These are phyloP conservation scores for Aspergillus steynii DNA, from an alignment of 495 filamentous ascomycete species.

Conservation along the genomic window DNA sequence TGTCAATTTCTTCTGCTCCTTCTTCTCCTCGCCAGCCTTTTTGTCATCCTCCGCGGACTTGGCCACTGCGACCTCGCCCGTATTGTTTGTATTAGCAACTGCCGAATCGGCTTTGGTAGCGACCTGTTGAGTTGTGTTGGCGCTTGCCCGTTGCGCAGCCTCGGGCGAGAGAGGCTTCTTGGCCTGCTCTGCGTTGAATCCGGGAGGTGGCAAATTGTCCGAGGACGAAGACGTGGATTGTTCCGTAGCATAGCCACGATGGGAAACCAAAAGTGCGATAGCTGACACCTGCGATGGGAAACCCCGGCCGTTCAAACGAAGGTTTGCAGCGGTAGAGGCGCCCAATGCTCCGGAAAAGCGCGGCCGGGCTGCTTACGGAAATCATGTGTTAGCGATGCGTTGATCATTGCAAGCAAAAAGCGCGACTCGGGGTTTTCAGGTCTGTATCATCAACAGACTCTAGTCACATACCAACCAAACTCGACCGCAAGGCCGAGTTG, in stretches of 20 bases:
- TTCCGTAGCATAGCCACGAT: constrained; percentile 70
- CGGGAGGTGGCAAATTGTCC: constrained; percentile 77
- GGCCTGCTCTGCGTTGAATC: constrained; percentile 87
- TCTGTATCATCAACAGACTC: background rate
- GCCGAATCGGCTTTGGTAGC: constrained; percentile 41
- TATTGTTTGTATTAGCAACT: constrained; percentile 22
- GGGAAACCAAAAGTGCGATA: constrained; percentile 65
- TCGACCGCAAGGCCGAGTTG: constrained; percentile 36
- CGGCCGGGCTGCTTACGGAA: constrained; percentile 31
- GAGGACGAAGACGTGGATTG: constrained; percentile 57
- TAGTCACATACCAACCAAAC: constrained; percentile 30
- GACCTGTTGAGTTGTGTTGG: constrained; percentile 23
- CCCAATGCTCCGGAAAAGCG: constrained; percentile 38
- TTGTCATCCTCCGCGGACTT: constrained; percentile 50
- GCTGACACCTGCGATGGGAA: constrained; percentile 62
- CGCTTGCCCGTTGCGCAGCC: constrained; percentile 26
- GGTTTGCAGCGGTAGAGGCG: constrained; percentile 45
- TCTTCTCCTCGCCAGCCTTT: constrained; percentile 64
- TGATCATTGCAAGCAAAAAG: background rate
- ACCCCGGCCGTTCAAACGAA: constrained; percentile 57
- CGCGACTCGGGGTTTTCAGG: background rate
- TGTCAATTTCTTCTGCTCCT: constrained; percentile 83
- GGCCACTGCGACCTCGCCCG: constrained; percentile 35
- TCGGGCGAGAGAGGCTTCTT: constrained; percentile 76
- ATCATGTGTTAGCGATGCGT: constrained; percentile 10